Evolutionary conservation across 345 rosid species (phyloP).

Genomic region (Eucalyptus polyanthemos): DNA sequence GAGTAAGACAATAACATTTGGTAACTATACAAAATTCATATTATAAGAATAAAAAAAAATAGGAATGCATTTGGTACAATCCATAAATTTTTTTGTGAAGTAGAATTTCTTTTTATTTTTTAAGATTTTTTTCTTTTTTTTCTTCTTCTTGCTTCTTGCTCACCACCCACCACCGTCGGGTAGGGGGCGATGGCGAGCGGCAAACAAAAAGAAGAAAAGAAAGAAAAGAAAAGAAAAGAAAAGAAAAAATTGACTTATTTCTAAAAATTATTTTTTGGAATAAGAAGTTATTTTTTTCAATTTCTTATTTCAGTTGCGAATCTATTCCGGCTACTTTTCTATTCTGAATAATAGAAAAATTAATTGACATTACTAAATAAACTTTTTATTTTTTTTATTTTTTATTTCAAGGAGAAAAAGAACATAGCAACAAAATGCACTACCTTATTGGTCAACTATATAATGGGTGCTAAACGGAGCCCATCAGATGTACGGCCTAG

Average conservation of each 20-base stretch:
- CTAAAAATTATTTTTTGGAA: accelerated
- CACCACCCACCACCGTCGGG: accelerated
- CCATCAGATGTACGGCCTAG: not conserved
- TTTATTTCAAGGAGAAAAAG: too few species aligned
- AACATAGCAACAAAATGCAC: too few species aligned
- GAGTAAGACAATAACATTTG: too few species aligned
- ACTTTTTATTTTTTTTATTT: too few species aligned
- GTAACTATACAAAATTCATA: accelerated
- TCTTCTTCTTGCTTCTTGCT: too few species aligned
- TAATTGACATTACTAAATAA: accelerated
- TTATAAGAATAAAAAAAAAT: too few species aligned
- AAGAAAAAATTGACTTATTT: too few species aligned
- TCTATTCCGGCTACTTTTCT: too few species aligned
- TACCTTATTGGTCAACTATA: not conserved
- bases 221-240: too few species aligned
- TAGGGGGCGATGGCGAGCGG: accelerated
- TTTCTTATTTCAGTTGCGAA: accelerated
- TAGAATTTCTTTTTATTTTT: too few species aligned
- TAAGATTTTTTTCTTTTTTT: too few species aligned
- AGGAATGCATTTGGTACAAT: accelerated
- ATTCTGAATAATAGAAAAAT: accelerated
- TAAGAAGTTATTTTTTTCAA: accelerated
- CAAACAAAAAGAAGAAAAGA: too few species aligned
- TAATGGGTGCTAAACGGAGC: not conserved
- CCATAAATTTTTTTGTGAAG: accelerated